Base-by-base conservation (phyloP, 2,329 filamentous ascomycete species). In the Curvularia eragrostidis region DNA sequence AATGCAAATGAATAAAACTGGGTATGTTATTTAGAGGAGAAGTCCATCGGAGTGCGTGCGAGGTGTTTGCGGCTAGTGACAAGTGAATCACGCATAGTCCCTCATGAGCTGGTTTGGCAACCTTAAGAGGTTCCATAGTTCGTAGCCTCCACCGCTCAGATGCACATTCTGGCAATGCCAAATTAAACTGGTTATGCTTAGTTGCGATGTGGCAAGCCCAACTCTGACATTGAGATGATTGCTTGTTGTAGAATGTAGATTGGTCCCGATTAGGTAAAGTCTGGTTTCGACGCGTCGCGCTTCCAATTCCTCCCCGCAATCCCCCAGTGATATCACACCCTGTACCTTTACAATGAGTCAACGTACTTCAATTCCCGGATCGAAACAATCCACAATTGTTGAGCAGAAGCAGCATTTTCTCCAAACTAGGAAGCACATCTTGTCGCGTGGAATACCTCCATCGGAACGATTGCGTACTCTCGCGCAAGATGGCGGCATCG, bases 331-430 rank as follows among this genome's bases (percentile, higher is more conserved):
- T 44, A 26, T 46, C 24, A 12, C 34, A 24, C 4, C 18, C n/a
- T 15, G 15, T 23, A 41, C 38, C 15, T 42, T 13, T 42, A 48
- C 34, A 51, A 58, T 58, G 56, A 48, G 61, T n/a, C 49, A 32
- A 52, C 58, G 48, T 51, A 41, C 48, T 5, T 23, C 36, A 24
- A 23, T 49, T 19, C 46, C 41, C 10, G 67, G 65, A 53, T 71
- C 68, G 2, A 68, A 61, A 13, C 71, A 73, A 60, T 52, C 56
- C 18, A 84, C 82, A 1, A 78, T 85, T 44, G 74, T 87, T 46
- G 80, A 85, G 23, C 79, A 88, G 52, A 91, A 91, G 72, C 84
- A 86, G 48, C 71, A 81, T 58, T 91, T 91, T 73, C 80, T 91
- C 34, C 80, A 81, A 43, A 76, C 81, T 5, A 88, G 91, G 69